Conservation (phyloP, 2,329 filamentous ascomycete species). For the Colletotrichum karsti region DNA sequence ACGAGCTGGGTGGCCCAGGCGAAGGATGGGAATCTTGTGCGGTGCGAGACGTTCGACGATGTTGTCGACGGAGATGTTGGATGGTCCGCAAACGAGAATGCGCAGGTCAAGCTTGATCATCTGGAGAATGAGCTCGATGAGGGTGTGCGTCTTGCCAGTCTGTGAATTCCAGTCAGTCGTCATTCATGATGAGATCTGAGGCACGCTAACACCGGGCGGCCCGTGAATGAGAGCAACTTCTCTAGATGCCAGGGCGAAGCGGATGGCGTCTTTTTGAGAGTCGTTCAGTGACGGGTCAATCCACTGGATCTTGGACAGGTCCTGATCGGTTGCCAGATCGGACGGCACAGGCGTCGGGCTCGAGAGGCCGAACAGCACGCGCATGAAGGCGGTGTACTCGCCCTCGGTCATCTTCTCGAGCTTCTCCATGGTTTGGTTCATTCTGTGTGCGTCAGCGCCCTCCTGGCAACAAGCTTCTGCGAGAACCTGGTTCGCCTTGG, state of each 20-base stretch:
- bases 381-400: slow-evolving; percentile 67
- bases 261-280: slow-evolving; percentile 73
- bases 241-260: slow-evolving; percentile 83
- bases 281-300: slow-evolving; percentile 70
- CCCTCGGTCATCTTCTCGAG: slow-evolving; percentile 65
- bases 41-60: slow-evolving; percentile 91
- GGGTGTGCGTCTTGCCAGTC: slow-evolving; percentile 96
- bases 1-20: slow-evolving; percentile 91
- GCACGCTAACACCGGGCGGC: slow-evolving; percentile 76
- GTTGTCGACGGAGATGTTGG: slow-evolving; percentile 97
- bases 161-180: slow-evolving; percentile 37
- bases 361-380: slow-evolving; percentile 69
- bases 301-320: slow-evolving; percentile 62
- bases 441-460: slow-evolving; percentile 46
- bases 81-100: slow-evolving; percentile 93
- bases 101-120: slow-evolving; percentile 77
- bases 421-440: slow-evolving; percentile 70
- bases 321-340: slow-evolving; percentile 49
- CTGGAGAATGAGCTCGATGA: slow-evolving; percentile 96
- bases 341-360: slow-evolving; percentile 57
- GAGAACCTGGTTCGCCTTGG: background rate
- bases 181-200: background rate
- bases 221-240: slow-evolving; percentile 94
- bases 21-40: slow-evolving; percentile 85
- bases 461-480: no score